Evolutionary conservation across 805 yeast species (phyloP).

Genomic region (Myxozyma sirexii): DNA sequence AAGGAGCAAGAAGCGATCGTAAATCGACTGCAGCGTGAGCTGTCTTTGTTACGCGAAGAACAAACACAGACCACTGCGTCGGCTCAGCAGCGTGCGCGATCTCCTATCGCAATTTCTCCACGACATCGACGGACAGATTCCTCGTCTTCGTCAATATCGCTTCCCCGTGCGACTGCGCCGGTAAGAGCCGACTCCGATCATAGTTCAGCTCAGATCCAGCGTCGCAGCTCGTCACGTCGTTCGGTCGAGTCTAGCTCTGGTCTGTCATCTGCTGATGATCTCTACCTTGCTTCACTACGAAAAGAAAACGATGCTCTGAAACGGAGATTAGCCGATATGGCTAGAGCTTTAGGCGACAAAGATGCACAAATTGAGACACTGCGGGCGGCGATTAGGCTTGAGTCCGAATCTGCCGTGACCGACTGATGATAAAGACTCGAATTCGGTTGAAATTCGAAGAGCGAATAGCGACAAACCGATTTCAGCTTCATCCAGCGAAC

Average conservation of each 20-base stretch:
- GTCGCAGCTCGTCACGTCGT: conserved; percentile 34
- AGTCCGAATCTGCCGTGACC: conserved; percentile 12
- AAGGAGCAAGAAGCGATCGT: conserved; percentile 78
- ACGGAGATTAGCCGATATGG: conserved; percentile 39
- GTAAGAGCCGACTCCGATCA: conserved; percentile 29
- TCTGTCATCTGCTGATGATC: conserved; percentile 32
- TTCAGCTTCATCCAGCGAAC: no score
- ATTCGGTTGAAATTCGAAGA: no score
- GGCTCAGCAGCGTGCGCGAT: conserved; percentile 18
- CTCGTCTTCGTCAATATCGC: conserved; percentile 39
- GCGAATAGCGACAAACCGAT: no score
- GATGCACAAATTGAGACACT: conserved; percentile 38
- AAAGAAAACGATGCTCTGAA: conserved; percentile 41
- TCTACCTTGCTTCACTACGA: conserved; percentile 28
- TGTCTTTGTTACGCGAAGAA: conserved; percentile 56
- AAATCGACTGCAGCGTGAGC: conserved; percentile 64
- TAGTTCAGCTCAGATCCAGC: conserved; percentile 10
- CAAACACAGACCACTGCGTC: conserved; percentile 40
- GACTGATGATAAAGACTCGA: no score
- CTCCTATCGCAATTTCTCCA: conserved; percentile 15
- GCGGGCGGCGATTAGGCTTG: conserved; percentile 6
- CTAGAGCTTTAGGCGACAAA: conserved; percentile 36
- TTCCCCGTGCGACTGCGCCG: conserved; percentile 11
- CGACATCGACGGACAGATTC: conserved; percentile 37
- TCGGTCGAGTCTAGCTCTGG: conserved; percentile 36